Evolutionary conservation across 164 flowering plant genomes (phyloP).

Genomic region (Nymphaea thermarum): DNA sequence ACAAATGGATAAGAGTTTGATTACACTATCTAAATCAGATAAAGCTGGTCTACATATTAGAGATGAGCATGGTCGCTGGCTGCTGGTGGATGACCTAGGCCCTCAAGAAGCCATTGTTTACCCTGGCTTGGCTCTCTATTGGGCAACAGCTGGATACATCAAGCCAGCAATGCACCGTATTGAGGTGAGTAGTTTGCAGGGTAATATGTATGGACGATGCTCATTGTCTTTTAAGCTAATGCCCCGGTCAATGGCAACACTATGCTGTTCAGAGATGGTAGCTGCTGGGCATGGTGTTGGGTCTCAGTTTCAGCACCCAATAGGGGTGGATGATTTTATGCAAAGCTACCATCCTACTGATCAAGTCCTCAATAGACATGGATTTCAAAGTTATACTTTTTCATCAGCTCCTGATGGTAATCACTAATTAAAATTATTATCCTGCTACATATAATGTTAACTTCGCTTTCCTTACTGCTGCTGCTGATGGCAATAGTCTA

Average conservation of each 20-base stretch:
- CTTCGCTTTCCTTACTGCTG: too few species aligned
- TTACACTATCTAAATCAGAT: slow-evolving; percentile 75
- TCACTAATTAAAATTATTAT: too few species aligned
- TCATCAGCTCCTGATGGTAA: slow-evolving; percentile 66
- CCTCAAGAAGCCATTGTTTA: slow-evolving; percentile 85
- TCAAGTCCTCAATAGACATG: slow-evolving; percentile 49
- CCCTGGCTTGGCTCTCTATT: slow-evolving; percentile 91
- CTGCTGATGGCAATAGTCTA: too few species aligned
- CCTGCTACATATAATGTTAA: too few species aligned
- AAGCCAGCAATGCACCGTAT: slow-evolving; percentile 63
- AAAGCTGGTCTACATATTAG: slow-evolving; percentile 70
- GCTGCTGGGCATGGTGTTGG: slow-evolving; percentile 97
- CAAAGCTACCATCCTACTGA: slow-evolving; percentile 73
- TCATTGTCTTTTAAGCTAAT: slow-evolving; percentile 82
- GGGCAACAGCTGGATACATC: slow-evolving; percentile 90
- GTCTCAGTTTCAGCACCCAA: slow-evolving; percentile 89
- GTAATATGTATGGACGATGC: slow-evolving; percentile 68
- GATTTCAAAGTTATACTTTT: slow-evolving; percentile 42
- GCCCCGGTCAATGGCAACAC: slow-evolving; percentile 89
- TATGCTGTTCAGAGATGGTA: slow-evolving; percentile 86
- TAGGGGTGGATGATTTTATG: slow-evolving; percentile 96
- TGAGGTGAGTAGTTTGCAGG: slow-evolving; percentile 47
- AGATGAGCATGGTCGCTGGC: slow-evolving; percentile 77
- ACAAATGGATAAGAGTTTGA: slow-evolving; percentile 66
- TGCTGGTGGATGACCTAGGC: slow-evolving; percentile 86